phyloP scores from a whole-genome alignment of 2,329 filamentous ascomycete species.

The Proliferodiscus dingleyae region DNA sequence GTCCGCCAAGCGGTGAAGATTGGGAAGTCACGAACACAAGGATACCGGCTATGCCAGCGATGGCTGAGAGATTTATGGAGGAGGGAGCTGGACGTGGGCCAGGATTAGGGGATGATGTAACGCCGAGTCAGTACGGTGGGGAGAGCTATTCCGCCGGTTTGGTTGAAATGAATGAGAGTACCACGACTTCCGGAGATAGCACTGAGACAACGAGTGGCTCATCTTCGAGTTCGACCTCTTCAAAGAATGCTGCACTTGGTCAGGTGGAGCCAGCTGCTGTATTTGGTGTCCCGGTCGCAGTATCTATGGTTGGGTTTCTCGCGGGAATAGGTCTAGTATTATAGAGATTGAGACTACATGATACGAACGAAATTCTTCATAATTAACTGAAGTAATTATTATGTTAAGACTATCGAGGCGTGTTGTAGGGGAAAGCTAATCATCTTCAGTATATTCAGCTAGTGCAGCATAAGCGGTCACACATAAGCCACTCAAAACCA shows the following conservation, averaged over 20 bases:
- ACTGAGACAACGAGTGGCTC: not conserved
- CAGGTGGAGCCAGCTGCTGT: not conserved
- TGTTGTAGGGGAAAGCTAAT: no score
- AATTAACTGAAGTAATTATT: no score
- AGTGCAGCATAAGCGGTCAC: no score
- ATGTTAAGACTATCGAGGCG: no score
- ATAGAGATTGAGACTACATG: no score
- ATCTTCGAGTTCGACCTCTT: not conserved
- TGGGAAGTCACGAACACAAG: slow-evolving; percentile 43
- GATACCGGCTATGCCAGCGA: slow-evolving; percentile 45
- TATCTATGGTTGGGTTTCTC: not conserved
- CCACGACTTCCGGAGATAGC: not conserved
- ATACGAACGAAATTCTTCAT: not conserved
- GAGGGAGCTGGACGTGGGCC: slow-evolving; percentile 44
- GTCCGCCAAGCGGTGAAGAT: slow-evolving; percentile 40
- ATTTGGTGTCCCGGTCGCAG: not conserved
- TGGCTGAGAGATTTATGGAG: slow-evolving; percentile 39
- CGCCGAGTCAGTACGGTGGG: not conserved
- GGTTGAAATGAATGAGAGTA: not conserved
- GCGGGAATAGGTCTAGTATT: not conserved
- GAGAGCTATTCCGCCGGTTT: not conserved
- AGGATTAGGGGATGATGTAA: slow-evolving; percentile 6
- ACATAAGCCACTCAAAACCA: no score
- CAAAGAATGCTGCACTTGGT: not conserved
- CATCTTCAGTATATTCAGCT: no score